Percentiles rank a stretch among this genome's conserved stretches.
phyloP scores from a whole-genome alignment of 192 early-diverging fungal genomes.

The Podila horticola region DNA sequence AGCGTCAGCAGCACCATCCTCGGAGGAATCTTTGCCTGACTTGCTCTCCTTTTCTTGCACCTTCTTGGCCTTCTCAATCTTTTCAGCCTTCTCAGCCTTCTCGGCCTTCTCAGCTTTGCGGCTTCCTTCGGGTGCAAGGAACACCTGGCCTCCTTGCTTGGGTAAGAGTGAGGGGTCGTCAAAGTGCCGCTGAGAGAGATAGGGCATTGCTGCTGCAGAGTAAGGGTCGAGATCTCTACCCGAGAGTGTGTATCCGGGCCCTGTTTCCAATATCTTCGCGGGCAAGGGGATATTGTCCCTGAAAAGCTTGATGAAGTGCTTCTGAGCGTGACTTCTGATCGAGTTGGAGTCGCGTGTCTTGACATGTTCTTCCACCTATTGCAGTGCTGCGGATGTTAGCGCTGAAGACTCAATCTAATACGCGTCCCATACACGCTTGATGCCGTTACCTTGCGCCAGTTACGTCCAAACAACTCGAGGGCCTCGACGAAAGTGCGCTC shows the following conservation, averaged over 20 bases:
- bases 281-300: conserved; percentile 85
- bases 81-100: conserved; percentile 24
- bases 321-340: conserved; percentile 91
- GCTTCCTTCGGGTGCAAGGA: conserved; percentile 17
- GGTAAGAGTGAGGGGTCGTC: conserved; percentile 37
- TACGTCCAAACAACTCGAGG: conserved; percentile 82
- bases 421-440: too few relatives aligned
- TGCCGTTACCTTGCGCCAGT: conserved; percentile 77
- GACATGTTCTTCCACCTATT: conserved; percentile 75
- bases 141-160: conserved; percentile 31
- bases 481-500: conserved; percentile 79
- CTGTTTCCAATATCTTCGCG: conserved; percentile 77
- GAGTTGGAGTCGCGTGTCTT: conserved; percentile 84
- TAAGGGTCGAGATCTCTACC: conserved; percentile 91
- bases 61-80: conserved; percentile 6
- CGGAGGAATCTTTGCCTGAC: not conserved
- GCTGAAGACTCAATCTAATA: not conserved
- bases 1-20: conserved; percentile 14
- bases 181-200: conserved; percentile 58
- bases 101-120: conserved; percentile 35
- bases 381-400: not conserved
- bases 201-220: conserved; percentile 85
- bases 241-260: conserved; percentile 83
- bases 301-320: conserved; percentile 92
- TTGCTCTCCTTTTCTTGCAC: conserved; percentile 17